Evolutionary conservation across 225 moss, liverwort and hornwort genomes (phyloP).

Genomic region (Thuidium tamariscinum): DNA sequence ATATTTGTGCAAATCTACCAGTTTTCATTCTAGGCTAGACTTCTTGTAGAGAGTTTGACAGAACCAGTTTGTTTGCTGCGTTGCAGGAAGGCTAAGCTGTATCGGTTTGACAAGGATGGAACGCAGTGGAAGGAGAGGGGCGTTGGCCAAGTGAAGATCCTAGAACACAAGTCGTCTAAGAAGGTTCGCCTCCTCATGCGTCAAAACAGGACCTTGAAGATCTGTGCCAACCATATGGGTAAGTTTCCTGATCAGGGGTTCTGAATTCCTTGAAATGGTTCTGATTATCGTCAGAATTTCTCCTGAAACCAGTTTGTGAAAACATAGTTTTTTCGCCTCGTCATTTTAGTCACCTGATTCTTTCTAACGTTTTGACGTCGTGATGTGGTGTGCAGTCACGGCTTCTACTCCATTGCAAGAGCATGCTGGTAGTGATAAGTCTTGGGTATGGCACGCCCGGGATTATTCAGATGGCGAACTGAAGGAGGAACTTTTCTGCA

Average conservation of each 20-base stretch:
- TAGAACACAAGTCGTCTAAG: constrained; percentile 61
- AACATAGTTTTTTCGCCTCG: not conserved
- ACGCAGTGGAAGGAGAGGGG: constrained; percentile 97
- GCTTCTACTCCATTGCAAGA: constrained; percentile 82
- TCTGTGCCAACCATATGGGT: constrained; percentile 87
- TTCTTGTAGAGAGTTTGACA: not conserved
- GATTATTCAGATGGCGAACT: constrained; percentile 88
- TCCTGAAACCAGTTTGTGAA: not conserved
- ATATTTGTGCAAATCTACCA: not conserved
- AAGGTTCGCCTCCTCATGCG: constrained; percentile 95
- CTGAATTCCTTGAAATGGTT: not conserved
- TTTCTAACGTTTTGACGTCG: not conserved
- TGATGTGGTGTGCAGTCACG: constrained; percentile 31
- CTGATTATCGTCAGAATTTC: not conserved
- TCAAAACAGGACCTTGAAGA: constrained; percentile 88
- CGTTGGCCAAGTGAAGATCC: constrained; percentile 83
- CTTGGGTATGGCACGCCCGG: constrained; percentile 93
- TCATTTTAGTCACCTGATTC: not conserved
- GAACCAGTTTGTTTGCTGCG: not conserved
- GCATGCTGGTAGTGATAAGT: constrained; percentile 94
- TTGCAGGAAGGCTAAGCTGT: constrained; percentile 83
- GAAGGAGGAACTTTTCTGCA: constrained; percentile 80
- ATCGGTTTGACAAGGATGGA: constrained; percentile 90
- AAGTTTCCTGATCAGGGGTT: not conserved
- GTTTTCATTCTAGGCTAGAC: not conserved